Base-by-base conservation (phyloP, 768 basidiomycete genomes). In the Calocera viscosa region DNA sequence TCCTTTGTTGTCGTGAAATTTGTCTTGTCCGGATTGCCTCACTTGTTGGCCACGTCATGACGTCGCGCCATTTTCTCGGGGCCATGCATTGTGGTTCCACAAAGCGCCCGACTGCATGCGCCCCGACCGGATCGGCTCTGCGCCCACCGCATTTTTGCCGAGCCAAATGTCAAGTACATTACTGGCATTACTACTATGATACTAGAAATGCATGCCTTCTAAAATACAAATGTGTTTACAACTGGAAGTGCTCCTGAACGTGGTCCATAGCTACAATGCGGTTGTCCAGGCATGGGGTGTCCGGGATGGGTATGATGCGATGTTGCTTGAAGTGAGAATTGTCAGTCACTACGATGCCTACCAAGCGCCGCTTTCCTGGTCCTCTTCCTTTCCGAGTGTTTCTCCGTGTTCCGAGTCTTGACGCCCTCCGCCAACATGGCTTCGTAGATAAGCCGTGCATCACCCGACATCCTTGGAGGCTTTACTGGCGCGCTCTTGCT, bases 131-230 rank as follows among this genome's bases (percentile, higher is more conserved):
- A 47, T 47, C 43, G 43, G 43, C 43, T 17, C 5, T 47, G 8
- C 19, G 7, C 43, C 24, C 43, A 47, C 43, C 43, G 19, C 24
- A 47, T 3, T 47, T 47, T 47, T 47, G 43, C 24, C 43, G 24
- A 47, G 43, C 43, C 16, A 19, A 47, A 7, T 8, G 43, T 38
- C 43, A 47, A 60, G 26, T 60, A 60, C 53, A 60, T 60, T 60
- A 60, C 53, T 26, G 53, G 26, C 53, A 60, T 60, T 60, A 60
- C 53, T 47, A 19, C 24, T 60, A 60, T 60, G 30, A 24, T 60
- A 60, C 53, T 26, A 26, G 53, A 60, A 60, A 28, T 26, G 30
- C 26, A 16, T 60, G 53, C 53, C 24, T 26, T 10, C 26, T 60
- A 60, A 19, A 60, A 60, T 60, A 60, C 53, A 60, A 60, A 28